Evolutionary conservation across 768 basidiomycete species (phyloP).

Genomic region (Suillus alpinus): DNA sequence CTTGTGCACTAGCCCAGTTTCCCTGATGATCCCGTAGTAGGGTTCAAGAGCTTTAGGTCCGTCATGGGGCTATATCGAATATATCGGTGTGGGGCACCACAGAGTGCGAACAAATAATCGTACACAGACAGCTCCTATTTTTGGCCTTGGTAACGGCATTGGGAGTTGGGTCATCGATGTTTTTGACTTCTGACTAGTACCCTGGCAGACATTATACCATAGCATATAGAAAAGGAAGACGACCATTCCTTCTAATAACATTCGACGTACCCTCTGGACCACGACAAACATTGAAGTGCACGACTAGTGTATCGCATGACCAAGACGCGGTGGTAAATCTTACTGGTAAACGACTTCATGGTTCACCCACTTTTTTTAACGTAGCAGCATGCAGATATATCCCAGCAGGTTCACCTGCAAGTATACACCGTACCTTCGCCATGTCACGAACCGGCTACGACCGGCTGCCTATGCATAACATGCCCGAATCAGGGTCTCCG

Average conservation of each 20-base stretch:
- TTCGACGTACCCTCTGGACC: neutral
- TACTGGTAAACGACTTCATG: neutral
- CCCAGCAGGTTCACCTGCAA: neutral
- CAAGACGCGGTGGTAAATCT: neutral
- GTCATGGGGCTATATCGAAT: too few relatives aligned
- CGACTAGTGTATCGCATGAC: neutral
- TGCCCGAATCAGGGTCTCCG: slow-evolving; percentile 29
- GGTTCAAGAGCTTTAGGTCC: too few relatives aligned
- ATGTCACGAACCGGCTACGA: slow-evolving; percentile 45
- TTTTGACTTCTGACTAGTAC: neutral
- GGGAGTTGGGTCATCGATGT: neutral
- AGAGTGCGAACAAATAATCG: neutral
- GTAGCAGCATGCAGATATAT: neutral
- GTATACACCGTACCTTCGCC: neutral
- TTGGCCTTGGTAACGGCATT: neutral
- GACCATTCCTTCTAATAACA: neutral
- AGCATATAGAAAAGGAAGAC: neutral
- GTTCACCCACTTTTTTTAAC: neutral
- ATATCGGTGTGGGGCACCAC: too few relatives aligned
- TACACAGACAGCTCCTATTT: neutral
- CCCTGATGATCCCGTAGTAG: neutral
- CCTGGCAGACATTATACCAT: too few relatives aligned
- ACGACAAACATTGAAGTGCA: neutral
- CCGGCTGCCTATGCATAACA: slow-evolving; percentile 49
- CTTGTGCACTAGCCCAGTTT: neutral